Conservation (phyloP, 1,284 basidiomycete species). For the Apiotrichum montevideense region DNA sequence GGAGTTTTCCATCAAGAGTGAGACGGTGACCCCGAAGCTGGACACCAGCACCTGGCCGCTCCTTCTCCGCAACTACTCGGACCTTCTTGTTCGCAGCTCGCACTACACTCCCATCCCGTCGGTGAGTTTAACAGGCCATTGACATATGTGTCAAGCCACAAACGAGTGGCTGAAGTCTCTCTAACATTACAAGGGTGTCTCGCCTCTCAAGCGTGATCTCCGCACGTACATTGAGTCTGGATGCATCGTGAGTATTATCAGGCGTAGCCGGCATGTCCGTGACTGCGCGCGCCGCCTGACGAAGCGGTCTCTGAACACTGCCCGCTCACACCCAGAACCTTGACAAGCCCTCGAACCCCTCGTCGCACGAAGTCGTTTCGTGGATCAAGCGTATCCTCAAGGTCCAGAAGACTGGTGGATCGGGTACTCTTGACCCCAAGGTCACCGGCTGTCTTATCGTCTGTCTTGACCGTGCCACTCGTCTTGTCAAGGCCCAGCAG, state of each 20-base stretch:
- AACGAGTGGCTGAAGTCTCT: conserved; percentile 26
- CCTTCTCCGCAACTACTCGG: conserved; percentile 94
- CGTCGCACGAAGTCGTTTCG: conserved; percentile 99
- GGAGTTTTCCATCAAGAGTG: conserved; percentile 78
- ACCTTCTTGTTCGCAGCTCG: conserved; percentile 79
- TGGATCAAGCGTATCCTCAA: conserved; percentile 95
- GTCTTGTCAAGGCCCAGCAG: conserved; percentile 72
- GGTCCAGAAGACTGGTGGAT: conserved; percentile 97
- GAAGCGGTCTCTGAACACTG: neutral
- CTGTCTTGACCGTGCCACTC: conserved; percentile 98
- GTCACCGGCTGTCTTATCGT: conserved; percentile 98
- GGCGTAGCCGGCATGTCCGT: too few species aligned
- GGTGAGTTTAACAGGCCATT: neutral
- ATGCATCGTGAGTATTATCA: conserved; percentile 60
- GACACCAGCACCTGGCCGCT: conserved; percentile 98
- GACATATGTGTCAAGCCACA: neutral
- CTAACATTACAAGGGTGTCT: conserved; percentile 49
- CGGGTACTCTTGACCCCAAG: conserved; percentile 96
- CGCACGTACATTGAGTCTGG: conserved; percentile 90
- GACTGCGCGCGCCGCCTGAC: too few species aligned
- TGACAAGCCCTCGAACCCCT: conserved; percentile 99
- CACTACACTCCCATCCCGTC: conserved; percentile 97
- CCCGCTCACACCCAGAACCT: conserved; percentile 55
- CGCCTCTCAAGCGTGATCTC: conserved; percentile 90
- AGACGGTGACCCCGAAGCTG: conserved; percentile 63